phyloP scores from a whole-genome alignment of 345 rosid genomes.

The Acer yangbiense region DNA sequence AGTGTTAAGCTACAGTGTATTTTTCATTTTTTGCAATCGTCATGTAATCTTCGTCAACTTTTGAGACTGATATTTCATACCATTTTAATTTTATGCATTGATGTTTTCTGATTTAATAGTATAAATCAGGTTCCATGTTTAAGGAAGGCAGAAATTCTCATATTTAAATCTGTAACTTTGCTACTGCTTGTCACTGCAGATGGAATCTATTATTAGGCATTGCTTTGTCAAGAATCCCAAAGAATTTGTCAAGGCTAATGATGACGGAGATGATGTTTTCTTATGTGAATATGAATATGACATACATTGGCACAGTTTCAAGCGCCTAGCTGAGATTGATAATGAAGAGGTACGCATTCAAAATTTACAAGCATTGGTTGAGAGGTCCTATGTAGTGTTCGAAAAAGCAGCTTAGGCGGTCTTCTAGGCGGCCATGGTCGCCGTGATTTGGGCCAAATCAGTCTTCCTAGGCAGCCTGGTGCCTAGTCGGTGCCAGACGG shows the following conservation, averaged over 20 bases:
- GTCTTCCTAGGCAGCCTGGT: too few relatives aligned
- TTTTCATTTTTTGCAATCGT: not conserved
- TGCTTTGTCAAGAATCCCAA: slow-evolving; percentile 76
- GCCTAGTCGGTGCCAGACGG: too few relatives aligned
- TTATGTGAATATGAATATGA: slow-evolving; percentile 94
- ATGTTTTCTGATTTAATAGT: not conserved
- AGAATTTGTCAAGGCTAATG: slow-evolving; percentile 66
- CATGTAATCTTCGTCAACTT: not conserved
- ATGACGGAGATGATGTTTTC: slow-evolving; percentile 88
- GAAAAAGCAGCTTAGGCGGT: too few relatives aligned
- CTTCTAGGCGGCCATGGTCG: too few relatives aligned
- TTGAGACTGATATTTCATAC: not conserved
- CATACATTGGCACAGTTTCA: slow-evolving; percentile 83
- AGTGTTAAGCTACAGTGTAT: not conserved
- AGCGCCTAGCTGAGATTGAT: slow-evolving; percentile 76
- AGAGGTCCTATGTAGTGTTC: not conserved
- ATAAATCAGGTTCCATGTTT: not conserved
- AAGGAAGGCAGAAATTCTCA: slow-evolving; percentile 2
- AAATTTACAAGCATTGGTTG: not conserved
- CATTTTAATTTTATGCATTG: slow-evolving; percentile 10
- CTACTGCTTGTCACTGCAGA: slow-evolving; percentile 39
- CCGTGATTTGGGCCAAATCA: too few relatives aligned
- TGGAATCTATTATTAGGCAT: slow-evolving; percentile 79
- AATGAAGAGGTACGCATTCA: slow-evolving; percentile 46
- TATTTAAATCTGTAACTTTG: slow-evolving; percentile 10